Conservation (phyloP, 148 eudicot genomes). For the Fallopia convolvulus region DNA sequence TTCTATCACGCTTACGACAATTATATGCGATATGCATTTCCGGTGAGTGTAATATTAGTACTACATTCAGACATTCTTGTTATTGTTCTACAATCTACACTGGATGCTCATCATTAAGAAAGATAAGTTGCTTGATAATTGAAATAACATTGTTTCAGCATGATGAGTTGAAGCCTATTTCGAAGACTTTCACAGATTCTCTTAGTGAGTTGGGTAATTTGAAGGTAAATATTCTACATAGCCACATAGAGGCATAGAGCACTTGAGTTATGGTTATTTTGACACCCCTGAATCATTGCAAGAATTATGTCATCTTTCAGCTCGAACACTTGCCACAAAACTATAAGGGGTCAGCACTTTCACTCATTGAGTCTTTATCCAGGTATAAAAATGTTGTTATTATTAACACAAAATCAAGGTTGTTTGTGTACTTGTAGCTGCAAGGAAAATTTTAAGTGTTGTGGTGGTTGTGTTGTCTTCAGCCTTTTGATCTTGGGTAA, state of each 20-base stretch:
- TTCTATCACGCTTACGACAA: constrained; percentile 97
- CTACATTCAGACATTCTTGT: not conserved
- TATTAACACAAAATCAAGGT: not conserved
- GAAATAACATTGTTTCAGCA: constrained; percentile 44
- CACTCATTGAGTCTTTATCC: constrained; percentile 91
- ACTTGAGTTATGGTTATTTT: constrained; percentile 3
- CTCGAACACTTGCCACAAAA: constrained; percentile 75
- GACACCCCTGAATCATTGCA: constrained; percentile 8
- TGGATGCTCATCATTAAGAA: not conserved
- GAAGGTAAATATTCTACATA: constrained; percentile 33
- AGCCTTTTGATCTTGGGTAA: constrained; percentile 87
- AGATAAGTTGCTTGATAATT: constrained; percentile 4
- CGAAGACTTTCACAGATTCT: constrained; percentile 76
- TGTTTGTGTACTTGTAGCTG: not conserved
- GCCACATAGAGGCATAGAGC: not conserved
- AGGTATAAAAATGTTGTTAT: constrained; percentile 36
- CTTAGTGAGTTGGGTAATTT: constrained; percentile 91
- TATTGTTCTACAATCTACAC: not conserved
- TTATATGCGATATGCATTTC: constrained; percentile 90
- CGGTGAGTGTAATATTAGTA: constrained; percentile 43
- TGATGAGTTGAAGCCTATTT: constrained; percentile 90
- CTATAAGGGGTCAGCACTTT: constrained; percentile 87
- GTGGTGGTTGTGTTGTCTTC: constrained; percentile 17
- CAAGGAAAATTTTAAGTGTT: not conserved
- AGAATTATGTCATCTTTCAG: constrained; percentile 30